Evolutionary conservation across 495 filamentous ascomycete species (phyloP).

Genomic region (Penicillium riverlandense): DNA sequence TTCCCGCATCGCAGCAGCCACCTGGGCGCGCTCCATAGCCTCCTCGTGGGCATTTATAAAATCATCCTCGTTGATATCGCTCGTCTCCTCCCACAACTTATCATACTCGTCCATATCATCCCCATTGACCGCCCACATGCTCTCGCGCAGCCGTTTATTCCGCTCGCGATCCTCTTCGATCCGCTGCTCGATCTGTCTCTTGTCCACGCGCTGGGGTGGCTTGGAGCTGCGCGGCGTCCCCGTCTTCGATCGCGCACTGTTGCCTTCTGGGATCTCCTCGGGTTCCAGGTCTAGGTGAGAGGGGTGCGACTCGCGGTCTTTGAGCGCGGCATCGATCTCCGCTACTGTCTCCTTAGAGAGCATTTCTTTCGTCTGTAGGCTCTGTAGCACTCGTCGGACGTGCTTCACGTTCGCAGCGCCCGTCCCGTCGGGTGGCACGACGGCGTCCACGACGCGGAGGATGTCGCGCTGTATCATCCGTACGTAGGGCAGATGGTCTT

Average conservation of each 20-base stretch:
- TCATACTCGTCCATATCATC: conserved; percentile 56
- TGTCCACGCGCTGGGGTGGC: conserved; percentile 54
- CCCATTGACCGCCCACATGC: conserved; percentile 74
- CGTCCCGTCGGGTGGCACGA: conserved; percentile 74
- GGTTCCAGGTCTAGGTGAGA: conserved; percentile 33
- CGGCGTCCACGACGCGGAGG: conserved; percentile 74
- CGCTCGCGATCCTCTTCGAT: conserved; percentile 96
- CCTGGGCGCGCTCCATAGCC: conserved; percentile 46
- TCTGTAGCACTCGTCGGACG: conserved; percentile 69
- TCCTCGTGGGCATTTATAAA: conserved; percentile 67
- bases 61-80: conserved; percentile 81
- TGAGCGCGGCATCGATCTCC: conserved; percentile 75
- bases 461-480: conserved; percentile 95
- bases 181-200: conserved; percentile 82
- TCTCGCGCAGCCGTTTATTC: conserved; percentile 84
- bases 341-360: conserved; percentile 58
- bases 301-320: conserved; percentile 56
- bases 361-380: conserved; percentile 59
- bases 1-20: conserved; percentile 4
- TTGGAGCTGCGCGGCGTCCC: conserved; percentile 26
- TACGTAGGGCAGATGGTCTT: conserved; percentile 69
- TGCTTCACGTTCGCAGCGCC: conserved; percentile 94
- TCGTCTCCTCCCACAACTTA: conserved; percentile 70
- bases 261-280: conserved; percentile 22
- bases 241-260: conserved; percentile 13